Evolutionary conservation across 371 early-diverging fungal genomes (phyloP), one percentile per base, ranked within the genome.

Genomic region (Mortierella sp.): DNA sequence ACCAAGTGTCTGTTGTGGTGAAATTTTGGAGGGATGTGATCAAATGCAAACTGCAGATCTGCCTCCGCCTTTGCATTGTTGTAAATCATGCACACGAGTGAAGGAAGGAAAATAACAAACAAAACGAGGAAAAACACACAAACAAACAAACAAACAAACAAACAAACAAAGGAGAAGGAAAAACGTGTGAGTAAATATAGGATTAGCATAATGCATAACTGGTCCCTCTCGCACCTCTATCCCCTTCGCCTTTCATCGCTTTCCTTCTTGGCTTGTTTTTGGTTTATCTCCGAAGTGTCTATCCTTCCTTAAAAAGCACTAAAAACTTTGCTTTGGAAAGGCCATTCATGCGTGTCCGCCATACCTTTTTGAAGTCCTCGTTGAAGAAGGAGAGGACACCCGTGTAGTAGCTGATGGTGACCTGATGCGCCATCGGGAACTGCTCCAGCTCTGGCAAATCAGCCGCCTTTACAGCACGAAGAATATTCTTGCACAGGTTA

Each of bases 371-470:
- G 81, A 94, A 97, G 43, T 95, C 90, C 70, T 95, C 97, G 76
- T 95, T 92, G 61, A 91, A 89, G 84, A 97, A 98, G 14, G 92
- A 90, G 19, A 97, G 86, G 58, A 95, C 85, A 2, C 98, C 98
- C 22, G 92, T 86, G 86, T 96, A 96, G 79, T 94, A 98, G 26
- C 91, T 85, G 79, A 92, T 97, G 0, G 95, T 92, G 6, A 97
- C 94, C 70, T 94, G 93, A 85, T 98, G 95, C 48, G 94, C 83
- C 76, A 94, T 93, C 13, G 98, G 96, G 76, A 91, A 98, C 31
- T 86, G 45, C 1, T 89, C 88, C n/a, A 97, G 74, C 0, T 85
- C 70, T 2, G 97, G 97, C 68, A 97, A 80, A 84, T 95, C 95
- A 1, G 91, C 85, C 3, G 92, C 91, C 16, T 87, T 87, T 0